Conservation (phyloP, 2,329 filamentous ascomycete genomes). For the Arthrobotrys conoides region DNA sequence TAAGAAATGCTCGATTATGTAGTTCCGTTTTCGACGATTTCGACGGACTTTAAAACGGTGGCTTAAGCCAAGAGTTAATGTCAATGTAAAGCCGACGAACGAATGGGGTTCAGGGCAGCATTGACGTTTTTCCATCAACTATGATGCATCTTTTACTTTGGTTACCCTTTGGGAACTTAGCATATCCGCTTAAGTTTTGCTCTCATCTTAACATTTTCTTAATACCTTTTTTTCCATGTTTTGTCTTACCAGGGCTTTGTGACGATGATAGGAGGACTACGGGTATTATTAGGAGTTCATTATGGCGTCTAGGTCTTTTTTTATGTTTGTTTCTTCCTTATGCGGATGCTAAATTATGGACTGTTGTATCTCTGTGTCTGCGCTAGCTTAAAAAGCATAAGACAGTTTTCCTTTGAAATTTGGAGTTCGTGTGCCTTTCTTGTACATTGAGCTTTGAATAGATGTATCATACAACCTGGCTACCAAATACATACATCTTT, state of each 20-base stretch:
- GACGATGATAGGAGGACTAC: slow-evolving; percentile 3
- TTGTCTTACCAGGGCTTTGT: not conserved
- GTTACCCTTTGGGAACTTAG: not conserved
- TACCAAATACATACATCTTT: slow-evolving; percentile 8
- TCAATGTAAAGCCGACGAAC: not conserved
- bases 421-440: not conserved
- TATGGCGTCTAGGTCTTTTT: slow-evolving; percentile 1
- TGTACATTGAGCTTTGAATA: not conserved
- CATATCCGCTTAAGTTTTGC: not conserved
- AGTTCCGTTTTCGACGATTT: slow-evolving; percentile 42
- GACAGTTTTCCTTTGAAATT: not conserved
- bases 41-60: slow-evolving; percentile 13
- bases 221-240: not conserved
- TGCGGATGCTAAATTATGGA: slow-evolving; percentile 10
- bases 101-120: not conserved
- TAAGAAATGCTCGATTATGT: slow-evolving; percentile 60
- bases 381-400: slow-evolving; percentile 6
- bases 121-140: not conserved
- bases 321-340: not conserved
- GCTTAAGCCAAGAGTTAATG: not conserved
- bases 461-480: slow-evolving; percentile 15
- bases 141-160: not conserved
- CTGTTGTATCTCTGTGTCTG: not conserved
- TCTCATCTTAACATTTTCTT: not conserved
- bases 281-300: slow-evolving; percentile 15